Evolutionary conservation across 768 basidiomycete species (phyloP), one percentile per base, ranked within the genome.

Genomic region (Thelephora ganbajun): DNA sequence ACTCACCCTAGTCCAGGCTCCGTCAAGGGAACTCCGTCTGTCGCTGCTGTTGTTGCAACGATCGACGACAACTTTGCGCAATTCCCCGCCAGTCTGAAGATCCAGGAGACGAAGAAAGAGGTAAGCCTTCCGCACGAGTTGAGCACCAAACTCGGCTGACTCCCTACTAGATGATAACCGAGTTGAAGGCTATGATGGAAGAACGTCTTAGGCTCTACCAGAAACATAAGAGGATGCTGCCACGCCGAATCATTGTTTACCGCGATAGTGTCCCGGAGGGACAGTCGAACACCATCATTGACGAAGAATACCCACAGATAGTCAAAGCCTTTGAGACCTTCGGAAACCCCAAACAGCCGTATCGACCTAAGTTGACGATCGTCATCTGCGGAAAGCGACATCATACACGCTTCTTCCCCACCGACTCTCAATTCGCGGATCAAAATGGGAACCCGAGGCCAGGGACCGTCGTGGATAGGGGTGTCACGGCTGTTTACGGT

Each of bases 1-100:
- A 88, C 83, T 1, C 86, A 90, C 62, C 85, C 86, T 18, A 82
- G 86, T 16, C 79, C 77, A 4, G 80, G 80, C 1, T 84, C 81
- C 49, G 70, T 77, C 52, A 56, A 59, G 23, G 72, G 75, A 12
- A 75, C 75, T 14, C 70, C 74, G 9, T 74, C 73, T 13, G 63
- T 76, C 43, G 76, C 74, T 1, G 76, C 74, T 0, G 69, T 77
- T 13, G 74, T 77, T 3, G 73, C 70, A 11, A 76, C 69, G 43
- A 18, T 64, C 11, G 74, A 76, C 51, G 53, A 44, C 35, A 52
- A 60, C 43, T 73, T 66, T 49, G 69, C 68, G 9, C 71, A 74
- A 46, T 77, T 71, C 55, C 76, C 76, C 2, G 69, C 68, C 0
- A 71, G 66, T 50, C 50, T 76, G 55, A 61, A 69, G 36, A 67